Evolutionary conservation across 805 yeast genomes (phyloP), one percentile per base, ranked within the genome.

Genomic region (Tetrapisispora arboricola): DNA sequence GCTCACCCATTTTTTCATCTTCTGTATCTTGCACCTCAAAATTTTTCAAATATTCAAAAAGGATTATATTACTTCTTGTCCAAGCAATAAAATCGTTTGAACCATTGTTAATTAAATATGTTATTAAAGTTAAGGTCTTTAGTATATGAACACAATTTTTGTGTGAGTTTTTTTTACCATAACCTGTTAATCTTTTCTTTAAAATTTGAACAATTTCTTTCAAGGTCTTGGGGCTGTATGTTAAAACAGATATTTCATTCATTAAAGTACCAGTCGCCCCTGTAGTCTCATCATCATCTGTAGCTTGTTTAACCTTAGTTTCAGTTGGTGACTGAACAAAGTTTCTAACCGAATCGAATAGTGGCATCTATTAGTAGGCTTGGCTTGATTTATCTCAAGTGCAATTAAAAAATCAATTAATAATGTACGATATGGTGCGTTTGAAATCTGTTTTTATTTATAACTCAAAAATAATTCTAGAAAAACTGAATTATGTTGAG

Each of bases 191-290:
- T 35, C 75, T 56, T 48, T 68, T 73, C 16, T 53, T 53, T 4
- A 78, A 44, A 6, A 66, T 62, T 24, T 57, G 59, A 6, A 61
- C 57, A 6, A 77, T 69, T 24, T 61, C 63, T 13, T 57, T 53
- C 22, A 72, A 48, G 10, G 69, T 63, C 44, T 60, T 62, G 13
- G 63, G 45, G 36, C 66, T 57, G 41, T 62, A 65, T 0, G 82
- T 67, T 18, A 74, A 53, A 3, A 63, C 57, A 1, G 80, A 67
- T 2, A 78, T 57, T 38, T 75, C 76, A 43, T 70, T 70, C 52
- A 78, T 60, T 44, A 76, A 72, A 6, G 70, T 61, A n/a, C 76
- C 72, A 7, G 73, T 72, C 0, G 80, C 80, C 1, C 82, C 78
- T 49, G 68, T 61, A 1, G 68, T 63, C 43, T 75, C 79, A 43